Evolutionary conservation across 805 yeast genomes (phyloP), one percentile per base, ranked within the genome.

Genomic region (Saccharomycopsis fermentans): DNA sequence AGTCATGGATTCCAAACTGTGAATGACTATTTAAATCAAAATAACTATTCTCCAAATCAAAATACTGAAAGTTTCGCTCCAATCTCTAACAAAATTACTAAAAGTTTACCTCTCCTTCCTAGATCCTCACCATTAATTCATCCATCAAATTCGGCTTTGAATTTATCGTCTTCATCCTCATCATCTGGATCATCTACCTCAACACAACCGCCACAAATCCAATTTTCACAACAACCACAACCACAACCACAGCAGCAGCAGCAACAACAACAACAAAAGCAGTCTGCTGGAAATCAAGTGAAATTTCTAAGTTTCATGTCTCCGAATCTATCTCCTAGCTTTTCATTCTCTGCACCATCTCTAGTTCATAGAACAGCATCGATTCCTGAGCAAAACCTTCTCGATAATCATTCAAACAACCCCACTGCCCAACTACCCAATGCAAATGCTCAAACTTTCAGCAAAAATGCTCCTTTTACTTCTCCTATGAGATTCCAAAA

Each of bases 401-500:
- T 43, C 12, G 17, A 43, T 43, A 21, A 9, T 11, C 50, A 21
- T 11, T 11, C 14, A 8, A 43, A 21, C 26, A 21, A 11, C 16
- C 17, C 2, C 12, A 43, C 50, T 11, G 6, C 50, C 26, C 50
- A 43, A 6, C 12, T 43, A 21, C 29, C 24, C 17, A 43, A 43
- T 21, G 9, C 29, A 3, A 43, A 43, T 24, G 12, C 29, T 4
- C 21, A 43, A 24, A 11, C 50, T 5, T 43, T 43, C 29, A 43
- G 4, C 24, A 43, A 43, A 16, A 19, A 43, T 21, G 50, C 50
- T 9, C 89, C 89, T 6, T 74, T 81, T 3, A 81, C 86, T 0
- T 82, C 87, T 1, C 89, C 89, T 16, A 79, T 87, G 1, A 87
- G 82, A 65, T 84, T 81, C 74, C 87, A 86, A 34, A 81, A 86